Conservation (phyloP, 164 flowering plant genomes). For the Litsea cubeba region DNA sequence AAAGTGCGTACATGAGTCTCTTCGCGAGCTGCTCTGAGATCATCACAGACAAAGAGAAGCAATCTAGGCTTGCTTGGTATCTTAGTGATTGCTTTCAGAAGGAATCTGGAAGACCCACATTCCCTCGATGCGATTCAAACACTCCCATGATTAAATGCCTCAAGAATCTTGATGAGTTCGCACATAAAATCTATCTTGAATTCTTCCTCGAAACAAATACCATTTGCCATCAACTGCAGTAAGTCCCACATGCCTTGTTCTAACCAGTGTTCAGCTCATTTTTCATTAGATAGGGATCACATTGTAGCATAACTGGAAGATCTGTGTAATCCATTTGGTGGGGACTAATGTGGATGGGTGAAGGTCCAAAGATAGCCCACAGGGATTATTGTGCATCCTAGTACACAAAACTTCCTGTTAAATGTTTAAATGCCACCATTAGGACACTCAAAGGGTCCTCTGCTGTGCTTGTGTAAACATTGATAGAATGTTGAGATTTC, state of each 20-base stretch:
- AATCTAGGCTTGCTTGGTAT: conserved; percentile 70
- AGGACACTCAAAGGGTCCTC: neutral
- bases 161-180: conserved; percentile 38
- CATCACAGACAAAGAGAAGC: conserved; percentile 47
- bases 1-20: conserved; percentile 52
- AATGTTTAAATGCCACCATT: no score
- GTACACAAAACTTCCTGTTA: no score
- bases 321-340: neutral
- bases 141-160: conserved; percentile 53
- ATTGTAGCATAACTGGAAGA: neutral
- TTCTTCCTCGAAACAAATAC: conserved; percentile 74
- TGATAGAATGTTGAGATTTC: neutral
- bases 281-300: neutral
- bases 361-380: no score
- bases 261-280: neutral
- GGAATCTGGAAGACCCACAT: conserved; percentile 56
- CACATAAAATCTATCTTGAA: conserved; percentile 44
- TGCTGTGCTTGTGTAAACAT: neutral
- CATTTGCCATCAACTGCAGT: conserved; percentile 90
- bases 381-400: no score
- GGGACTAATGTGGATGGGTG: neutral
- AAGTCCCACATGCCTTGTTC: neutral
- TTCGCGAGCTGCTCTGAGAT: conserved; percentile 66
- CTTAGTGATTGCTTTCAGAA: conserved; percentile 74
- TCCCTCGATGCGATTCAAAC: conserved; percentile 51